phyloP scores from a whole-genome alignment of 2,329 filamentous ascomycete genomes.

The Phaeosphaeria sp. region DNA sequence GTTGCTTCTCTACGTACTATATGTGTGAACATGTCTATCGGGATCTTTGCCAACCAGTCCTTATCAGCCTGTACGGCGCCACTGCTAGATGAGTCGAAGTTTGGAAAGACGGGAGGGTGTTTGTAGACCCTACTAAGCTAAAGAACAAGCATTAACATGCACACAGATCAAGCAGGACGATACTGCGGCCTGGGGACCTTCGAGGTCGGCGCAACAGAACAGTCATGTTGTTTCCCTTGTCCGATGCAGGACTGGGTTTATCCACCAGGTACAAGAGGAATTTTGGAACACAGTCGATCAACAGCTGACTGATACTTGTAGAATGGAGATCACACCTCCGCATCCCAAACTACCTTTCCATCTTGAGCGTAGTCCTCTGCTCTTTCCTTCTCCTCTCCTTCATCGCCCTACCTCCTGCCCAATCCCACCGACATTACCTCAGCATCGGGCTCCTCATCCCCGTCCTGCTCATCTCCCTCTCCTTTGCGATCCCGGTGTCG shows the following conservation, averaged over 20 bases:
- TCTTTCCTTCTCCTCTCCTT: conserved; percentile 79
- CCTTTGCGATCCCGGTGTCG: conserved; percentile 82
- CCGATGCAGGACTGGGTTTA: conserved; percentile 78
- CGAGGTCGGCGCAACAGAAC: conserved; percentile 42
- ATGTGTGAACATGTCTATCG: not conserved
- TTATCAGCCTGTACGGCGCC: conserved; percentile 10
- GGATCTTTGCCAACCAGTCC: not conserved
- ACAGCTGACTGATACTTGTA: conserved; percentile 3
- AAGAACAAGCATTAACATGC: not conserved
- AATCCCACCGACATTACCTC: conserved; percentile 86
- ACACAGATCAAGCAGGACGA: conserved; percentile 56
- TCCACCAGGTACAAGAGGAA: conserved; percentile 55
- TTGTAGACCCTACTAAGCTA: conserved; percentile 5
- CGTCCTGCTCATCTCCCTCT: conserved; percentile 78
- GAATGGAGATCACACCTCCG: conserved; percentile 45
- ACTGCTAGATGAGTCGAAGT: conserved; percentile 28
- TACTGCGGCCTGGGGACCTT: conserved; percentile 57
- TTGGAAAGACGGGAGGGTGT: conserved; percentile 29
- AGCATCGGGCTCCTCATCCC: conserved; percentile 78
- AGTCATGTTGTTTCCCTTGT: conserved; percentile 82
- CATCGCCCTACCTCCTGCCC: conserved; percentile 77
- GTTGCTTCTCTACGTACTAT: not conserved
- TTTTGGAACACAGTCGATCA: conserved; percentile 7
- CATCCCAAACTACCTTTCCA: conserved; percentile 77
- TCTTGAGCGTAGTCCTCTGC: conserved; percentile 72